Conservation (phyloP, 371 early-diverging fungal genomes). For the Mucor circinelloides region DNA sequence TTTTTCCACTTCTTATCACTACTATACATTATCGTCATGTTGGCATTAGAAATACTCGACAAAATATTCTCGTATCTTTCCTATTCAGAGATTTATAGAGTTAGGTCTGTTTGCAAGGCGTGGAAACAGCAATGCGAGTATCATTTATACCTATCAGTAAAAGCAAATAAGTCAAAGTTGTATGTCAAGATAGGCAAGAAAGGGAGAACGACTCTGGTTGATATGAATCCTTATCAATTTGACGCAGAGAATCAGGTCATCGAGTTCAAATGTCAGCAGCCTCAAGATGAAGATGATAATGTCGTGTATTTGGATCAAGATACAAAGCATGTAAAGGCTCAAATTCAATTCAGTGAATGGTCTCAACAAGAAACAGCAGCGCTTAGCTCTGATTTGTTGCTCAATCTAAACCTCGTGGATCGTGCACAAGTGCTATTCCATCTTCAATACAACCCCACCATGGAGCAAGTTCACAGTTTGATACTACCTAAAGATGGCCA, state of each 20-base stretch:
- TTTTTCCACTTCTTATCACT: not conserved
- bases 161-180: conserved; percentile 6
- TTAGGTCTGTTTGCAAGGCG: conserved; percentile 25
- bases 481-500: conserved; percentile 6
- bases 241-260: conserved; percentile 29
- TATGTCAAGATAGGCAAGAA: conserved; percentile 6
- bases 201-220: not conserved
- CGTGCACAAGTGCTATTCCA: conserved; percentile 32
- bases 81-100: conserved; percentile 24
- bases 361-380: not conserved
- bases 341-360: conserved; percentile 32
- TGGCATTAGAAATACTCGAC: not conserved
- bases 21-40: not conserved
- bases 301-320: not conserved
- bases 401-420: not conserved
- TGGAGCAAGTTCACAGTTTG: conserved; percentile 22
- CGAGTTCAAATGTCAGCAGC: conserved; percentile 22
- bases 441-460: conserved; percentile 32
- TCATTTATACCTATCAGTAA: conserved; percentile 18
- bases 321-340: not conserved
- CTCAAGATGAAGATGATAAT: conserved; percentile 8
- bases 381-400: not conserved
- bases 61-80: conserved; percentile 9
- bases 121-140: conserved; percentile 30
- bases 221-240: conserved; percentile 19